Conservation (phyloP, 176 grass and related monocot species). For the Eragrostis curvula region DNA sequence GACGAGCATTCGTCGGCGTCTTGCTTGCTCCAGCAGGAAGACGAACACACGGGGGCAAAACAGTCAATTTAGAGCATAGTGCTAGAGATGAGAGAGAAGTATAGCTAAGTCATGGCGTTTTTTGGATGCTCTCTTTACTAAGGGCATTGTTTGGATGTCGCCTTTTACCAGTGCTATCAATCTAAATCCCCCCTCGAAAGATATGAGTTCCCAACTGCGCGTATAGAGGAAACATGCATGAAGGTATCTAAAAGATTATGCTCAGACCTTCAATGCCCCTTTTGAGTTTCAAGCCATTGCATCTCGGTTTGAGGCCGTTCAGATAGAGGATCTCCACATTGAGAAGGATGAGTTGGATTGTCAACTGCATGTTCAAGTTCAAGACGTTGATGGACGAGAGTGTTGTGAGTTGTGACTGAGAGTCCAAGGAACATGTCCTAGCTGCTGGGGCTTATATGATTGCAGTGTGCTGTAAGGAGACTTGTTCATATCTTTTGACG, state of each 20-base stretch:
- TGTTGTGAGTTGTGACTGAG: slow-evolving; percentile 65
- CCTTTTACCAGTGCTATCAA: too few relatives aligned
- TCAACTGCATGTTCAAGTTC: slow-evolving; percentile 77
- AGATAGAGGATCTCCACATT: slow-evolving; percentile 75
- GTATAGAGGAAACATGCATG: slow-evolving; percentile 88
- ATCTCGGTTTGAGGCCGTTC: slow-evolving; percentile 67
- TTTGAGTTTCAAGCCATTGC: slow-evolving; percentile 81
- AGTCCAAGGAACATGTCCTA: slow-evolving; percentile 76
- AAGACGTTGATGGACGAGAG: slow-evolving; percentile 88
- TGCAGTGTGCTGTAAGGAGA: slow-evolving; percentile 33
- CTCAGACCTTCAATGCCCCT: slow-evolving; percentile 65
- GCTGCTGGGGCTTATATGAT: slow-evolving; percentile 8
- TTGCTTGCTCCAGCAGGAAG: too few relatives aligned
- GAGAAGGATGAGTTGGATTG: slow-evolving; percentile 76
- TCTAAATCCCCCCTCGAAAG: too few relatives aligned
- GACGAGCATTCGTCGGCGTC: too few relatives aligned
- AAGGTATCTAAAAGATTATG: slow-evolving; percentile 79
- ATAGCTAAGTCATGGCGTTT: too few relatives aligned
- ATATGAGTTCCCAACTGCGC: slow-evolving; percentile 66
- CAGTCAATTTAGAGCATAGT: too few relatives aligned
- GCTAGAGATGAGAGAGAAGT: too few relatives aligned
- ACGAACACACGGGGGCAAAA: too few relatives aligned
- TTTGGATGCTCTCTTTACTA: too few relatives aligned
- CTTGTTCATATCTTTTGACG: slow-evolving; percentile 42
- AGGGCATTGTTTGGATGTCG: too few relatives aligned